Conservation (phyloP, 2,329 filamentous ascomycete genomes). For the Penicillium sp. region DNA sequence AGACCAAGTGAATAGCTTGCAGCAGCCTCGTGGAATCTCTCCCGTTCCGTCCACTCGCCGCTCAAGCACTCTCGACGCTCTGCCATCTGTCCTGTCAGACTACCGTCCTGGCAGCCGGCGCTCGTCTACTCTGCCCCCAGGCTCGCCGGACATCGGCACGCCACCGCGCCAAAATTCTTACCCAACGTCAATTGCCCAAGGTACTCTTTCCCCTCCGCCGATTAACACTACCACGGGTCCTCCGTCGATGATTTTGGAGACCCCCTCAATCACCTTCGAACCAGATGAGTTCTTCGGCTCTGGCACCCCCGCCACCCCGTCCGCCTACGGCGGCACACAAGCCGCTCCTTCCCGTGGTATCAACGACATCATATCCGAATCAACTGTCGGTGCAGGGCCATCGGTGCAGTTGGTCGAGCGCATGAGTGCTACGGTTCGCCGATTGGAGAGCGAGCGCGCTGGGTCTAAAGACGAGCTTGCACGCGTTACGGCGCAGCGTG, state of each 20-base stretch:
- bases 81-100: slow-evolving; percentile 37
- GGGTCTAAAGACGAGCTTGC: slow-evolving; percentile 82
- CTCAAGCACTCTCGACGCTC: slow-evolving; percentile 39
- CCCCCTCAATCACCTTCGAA: slow-evolving; percentile 48
- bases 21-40: slow-evolving; percentile 42
- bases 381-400: slow-evolving; percentile 85
- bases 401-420: slow-evolving; percentile 94
- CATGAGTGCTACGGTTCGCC: slow-evolving; percentile 90
- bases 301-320: slow-evolving; percentile 38
- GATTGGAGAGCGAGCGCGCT: slow-evolving; percentile 89
- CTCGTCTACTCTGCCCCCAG: slow-evolving; percentile 40
- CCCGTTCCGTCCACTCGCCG: slow-evolving; percentile 46
- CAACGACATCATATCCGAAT: slow-evolving; percentile 84
- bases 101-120: slow-evolving; percentile 44
- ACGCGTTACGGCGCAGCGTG: slow-evolving; percentile 78
- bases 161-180: slow-evolving; percentile 52
- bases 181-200: slow-evolving; percentile 30
- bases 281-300: slow-evolving; percentile 48
- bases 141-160: slow-evolving; percentile 40
- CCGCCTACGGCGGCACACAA: slow-evolving; percentile 40
- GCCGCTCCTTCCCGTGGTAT: slow-evolving; percentile 58
- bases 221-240: slow-evolving; percentile 19
- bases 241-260: slow-evolving; percentile 28
- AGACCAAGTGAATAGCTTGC: slow-evolving; percentile 46
- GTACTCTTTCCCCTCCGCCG: slow-evolving; percentile 31